Conservation (phyloP, 179 eudicot species). For the Beta lomatogona region DNA sequence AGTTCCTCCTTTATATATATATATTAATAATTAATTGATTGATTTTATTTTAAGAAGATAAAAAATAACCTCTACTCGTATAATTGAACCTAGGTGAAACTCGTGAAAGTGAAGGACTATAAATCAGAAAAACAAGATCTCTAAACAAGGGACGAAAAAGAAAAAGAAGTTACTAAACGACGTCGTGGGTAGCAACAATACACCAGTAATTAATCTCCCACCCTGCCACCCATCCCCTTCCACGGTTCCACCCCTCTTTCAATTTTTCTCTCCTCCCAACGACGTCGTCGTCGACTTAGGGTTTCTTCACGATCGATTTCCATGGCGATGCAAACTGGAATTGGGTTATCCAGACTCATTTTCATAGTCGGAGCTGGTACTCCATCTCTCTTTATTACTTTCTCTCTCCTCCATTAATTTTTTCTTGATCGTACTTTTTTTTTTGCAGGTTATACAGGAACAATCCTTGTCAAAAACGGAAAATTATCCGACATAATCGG, state of each 20-base stretch:
- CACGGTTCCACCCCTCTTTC: too few relatives aligned
- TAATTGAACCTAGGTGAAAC: too few relatives aligned
- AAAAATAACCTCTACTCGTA: too few relatives aligned
- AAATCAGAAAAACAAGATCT: background rate
- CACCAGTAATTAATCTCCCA: background rate
- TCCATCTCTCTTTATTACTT: conserved; percentile 1
- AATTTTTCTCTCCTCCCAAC: too few relatives aligned
- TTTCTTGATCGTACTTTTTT: conserved; percentile 1
- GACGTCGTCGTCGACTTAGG: conserved; percentile 11
- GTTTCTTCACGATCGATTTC: conserved; percentile 13
- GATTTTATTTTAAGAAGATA: too few relatives aligned
- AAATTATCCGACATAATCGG: conserved; percentile 76
- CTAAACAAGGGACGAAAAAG: background rate
- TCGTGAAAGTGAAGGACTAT: too few relatives aligned
- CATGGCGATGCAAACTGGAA: conserved; percentile 82
- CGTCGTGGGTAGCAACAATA: background rate
- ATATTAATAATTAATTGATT: too few relatives aligned
- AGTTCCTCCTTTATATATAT: too few relatives aligned
- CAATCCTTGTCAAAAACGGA: conserved; percentile 64
- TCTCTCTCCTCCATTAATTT: background rate
- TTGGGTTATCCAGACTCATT: conserved; percentile 68
- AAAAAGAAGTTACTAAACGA: background rate
- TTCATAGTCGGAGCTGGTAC: conserved; percentile 72
- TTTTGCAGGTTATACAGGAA: conserved; percentile 70
- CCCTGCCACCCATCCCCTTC: too few relatives aligned